A percentile compares a stretch with the other conserved stretches of the same genome.
Evolutionary conservation across 2,329 filamentous ascomycete species (phyloP).

Genomic region (Xylariaceae sp.): DNA sequence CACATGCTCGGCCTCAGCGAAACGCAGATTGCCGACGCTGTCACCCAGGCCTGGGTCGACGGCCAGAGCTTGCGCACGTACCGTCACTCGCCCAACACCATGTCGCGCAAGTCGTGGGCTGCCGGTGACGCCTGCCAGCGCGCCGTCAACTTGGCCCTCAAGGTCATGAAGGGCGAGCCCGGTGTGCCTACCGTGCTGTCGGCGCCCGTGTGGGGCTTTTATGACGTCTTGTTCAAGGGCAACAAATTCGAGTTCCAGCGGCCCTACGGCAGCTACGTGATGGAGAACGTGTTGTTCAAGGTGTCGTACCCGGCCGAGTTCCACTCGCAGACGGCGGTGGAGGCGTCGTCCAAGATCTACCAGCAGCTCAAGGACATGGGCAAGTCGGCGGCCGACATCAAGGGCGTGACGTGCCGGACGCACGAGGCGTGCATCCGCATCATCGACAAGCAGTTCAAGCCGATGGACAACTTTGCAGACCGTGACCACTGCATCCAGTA

Average conservation of each 20-base stretch:
- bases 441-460: constrained; percentile 99
- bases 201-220: constrained; percentile 95
- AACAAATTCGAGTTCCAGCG: constrained; percentile 96
- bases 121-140: constrained; percentile 97
- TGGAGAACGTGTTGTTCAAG: constrained; percentile 99
- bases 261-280: constrained; percentile 95
- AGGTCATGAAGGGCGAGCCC: constrained; percentile 87
- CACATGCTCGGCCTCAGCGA: constrained; percentile 91
- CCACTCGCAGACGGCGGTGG: constrained; percentile 97
- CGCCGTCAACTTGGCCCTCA: constrained; percentile 85
- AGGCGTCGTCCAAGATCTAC: constrained; percentile 87
- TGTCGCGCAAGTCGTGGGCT: constrained; percentile 99
- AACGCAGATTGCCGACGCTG: constrained; percentile 88
- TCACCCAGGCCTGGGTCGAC: constrained; percentile 97
- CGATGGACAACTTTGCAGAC: constrained; percentile 99
- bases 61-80: constrained; percentile 95
- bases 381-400: constrained; percentile 92
- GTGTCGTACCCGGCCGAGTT: constrained; percentile 99
- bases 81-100: constrained; percentile 96
- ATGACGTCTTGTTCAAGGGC: constrained; percentile 95
- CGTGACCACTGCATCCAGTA: constrained; percentile 99
- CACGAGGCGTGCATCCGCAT: constrained; percentile 98
- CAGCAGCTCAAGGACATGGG: constrained; percentile 77
- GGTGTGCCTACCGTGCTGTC: constrained; percentile 91
- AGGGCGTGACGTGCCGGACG: constrained; percentile 87